phyloP scores from a whole-genome alignment of 2,329 filamentous ascomycete genomes.

The Botrytis deweyae region DNA sequence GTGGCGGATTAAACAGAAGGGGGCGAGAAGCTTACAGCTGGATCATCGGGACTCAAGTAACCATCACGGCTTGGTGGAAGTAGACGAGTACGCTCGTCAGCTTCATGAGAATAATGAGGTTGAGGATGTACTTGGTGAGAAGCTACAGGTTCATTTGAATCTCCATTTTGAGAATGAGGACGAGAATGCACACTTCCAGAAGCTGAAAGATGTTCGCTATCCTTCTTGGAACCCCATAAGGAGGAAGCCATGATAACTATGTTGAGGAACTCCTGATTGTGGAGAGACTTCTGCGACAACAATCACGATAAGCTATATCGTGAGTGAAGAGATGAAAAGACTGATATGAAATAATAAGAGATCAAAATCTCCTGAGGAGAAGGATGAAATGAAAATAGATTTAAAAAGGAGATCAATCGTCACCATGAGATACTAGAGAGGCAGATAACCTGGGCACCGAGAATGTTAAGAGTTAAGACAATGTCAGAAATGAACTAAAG shows the following conservation, averaged over 20 bases:
- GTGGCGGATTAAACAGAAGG: neutral
- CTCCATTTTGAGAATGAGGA: constrained; percentile 27
- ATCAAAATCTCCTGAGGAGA: neutral
- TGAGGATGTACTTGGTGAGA: constrained; percentile 8
- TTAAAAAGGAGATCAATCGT: neutral
- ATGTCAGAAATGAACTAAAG: neutral
- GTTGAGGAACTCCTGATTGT: neutral
- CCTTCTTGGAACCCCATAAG: constrained; percentile 56
- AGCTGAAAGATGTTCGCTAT: constrained; percentile 40
- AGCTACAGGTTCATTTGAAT: constrained; percentile 27
- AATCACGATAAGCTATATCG: neutral
- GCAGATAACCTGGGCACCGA: neutral
- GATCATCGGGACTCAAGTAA: constrained; percentile 76
- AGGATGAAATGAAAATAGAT: neutral
- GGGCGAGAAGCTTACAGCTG: constrained; percentile 58
- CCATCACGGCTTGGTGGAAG: constrained; percentile 38
- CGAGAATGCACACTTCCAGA: constrained; percentile 8
- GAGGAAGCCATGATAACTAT: constrained; percentile 47
- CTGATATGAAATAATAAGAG: neutral
- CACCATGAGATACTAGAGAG: neutral
- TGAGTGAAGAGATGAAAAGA: neutral
- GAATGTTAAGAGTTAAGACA: neutral
- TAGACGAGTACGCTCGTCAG: constrained; percentile 55
- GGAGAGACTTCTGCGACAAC: constrained; percentile 5
- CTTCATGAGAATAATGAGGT: constrained; percentile 43